phyloP scores from a whole-genome alignment of 1,284 basidiomycete genomes.

The Trametes polyzona region DNA sequence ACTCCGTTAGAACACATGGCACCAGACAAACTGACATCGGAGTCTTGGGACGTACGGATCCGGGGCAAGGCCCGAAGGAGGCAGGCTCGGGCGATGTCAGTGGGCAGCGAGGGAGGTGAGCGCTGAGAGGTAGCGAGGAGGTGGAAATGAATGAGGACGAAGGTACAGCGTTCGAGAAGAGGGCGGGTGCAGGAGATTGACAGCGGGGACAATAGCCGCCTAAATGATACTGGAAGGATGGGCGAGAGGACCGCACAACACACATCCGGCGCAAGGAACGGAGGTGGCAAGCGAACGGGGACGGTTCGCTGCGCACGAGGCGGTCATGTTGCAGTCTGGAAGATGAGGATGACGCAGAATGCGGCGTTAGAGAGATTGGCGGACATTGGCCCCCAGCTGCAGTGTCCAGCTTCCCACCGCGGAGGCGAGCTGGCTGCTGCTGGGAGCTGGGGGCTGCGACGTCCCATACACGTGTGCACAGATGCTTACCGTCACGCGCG shows the following conservation, averaged over 20 bases:
- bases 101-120: neutral
- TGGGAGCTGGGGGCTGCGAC: no score
- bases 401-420: neutral
- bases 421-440: no score
- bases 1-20: neutral
- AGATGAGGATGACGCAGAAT: slow-evolving; percentile 17
- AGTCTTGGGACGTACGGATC: neutral
- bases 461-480: neutral
- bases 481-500: neutral
- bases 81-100: neutral
- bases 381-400: neutral
- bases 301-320: slow-evolving; percentile 10
- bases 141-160: slow-evolving; percentile 6
- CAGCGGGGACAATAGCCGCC: slow-evolving; percentile 13
- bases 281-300: neutral
- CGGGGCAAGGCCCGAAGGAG: neutral
- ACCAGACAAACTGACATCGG: slow-evolving; percentile 1
- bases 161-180: slow-evolving; percentile 17
- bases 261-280: slow-evolving; percentile 9
- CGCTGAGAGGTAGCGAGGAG: neutral
- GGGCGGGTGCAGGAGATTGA: neutral
- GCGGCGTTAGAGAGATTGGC: slow-evolving; percentile 17
- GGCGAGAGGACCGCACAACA: slow-evolving; percentile 11
- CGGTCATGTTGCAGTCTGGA: slow-evolving; percentile 9
- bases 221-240: slow-evolving; percentile 1